phyloP scores from a whole-genome alignment of 148 eudicot species.

The Fagopyrum homotropicum region DNA sequence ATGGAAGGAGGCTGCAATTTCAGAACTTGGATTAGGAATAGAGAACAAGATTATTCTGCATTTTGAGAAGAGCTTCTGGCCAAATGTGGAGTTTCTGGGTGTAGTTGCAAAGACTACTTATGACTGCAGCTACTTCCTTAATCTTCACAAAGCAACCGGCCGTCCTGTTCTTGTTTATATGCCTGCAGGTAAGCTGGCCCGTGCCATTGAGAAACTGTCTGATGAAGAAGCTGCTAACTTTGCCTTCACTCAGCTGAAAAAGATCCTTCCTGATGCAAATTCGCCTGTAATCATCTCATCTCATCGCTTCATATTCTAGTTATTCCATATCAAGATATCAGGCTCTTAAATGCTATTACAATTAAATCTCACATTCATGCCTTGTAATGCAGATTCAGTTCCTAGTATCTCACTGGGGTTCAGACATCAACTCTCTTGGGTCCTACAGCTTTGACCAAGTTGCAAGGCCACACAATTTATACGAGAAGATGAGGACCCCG shows the following conservation, averaged over 20 bases:
- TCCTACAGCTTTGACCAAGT: conserved; percentile 90
- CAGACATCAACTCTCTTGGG: conserved; percentile 75
- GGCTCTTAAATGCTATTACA: no score
- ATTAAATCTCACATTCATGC: not conserved
- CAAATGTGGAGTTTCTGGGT: conserved; percentile 95
- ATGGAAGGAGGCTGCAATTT: conserved; percentile 88
- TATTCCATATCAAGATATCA: no score
- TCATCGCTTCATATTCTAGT: not conserved
- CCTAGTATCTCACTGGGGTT: conserved; percentile 94
- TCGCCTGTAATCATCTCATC: conserved; percentile 42
- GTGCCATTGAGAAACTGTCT: conserved; percentile 85
- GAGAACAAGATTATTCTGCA: conserved; percentile 92
- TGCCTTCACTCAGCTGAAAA: conserved; percentile 73
- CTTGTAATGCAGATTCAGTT: conserved; percentile 64
- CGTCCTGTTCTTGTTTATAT: conserved; percentile 91
- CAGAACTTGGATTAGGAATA: conserved; percentile 87
- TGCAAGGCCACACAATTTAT: conserved; percentile 82
- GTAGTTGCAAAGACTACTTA: conserved; percentile 93
- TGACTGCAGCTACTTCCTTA: conserved; percentile 92
- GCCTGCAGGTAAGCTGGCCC: conserved; percentile 96
- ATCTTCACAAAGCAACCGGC: conserved; percentile 98
- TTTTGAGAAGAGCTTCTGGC: conserved; percentile 93
- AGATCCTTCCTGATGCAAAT: conserved; percentile 83
- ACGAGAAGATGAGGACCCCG: conserved; percentile 76
- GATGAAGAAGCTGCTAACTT: conserved; percentile 94